These are phyloP conservation scores for Monascus ruber DNA, from an alignment of 2,329 filamentous ascomycete species.

Conservation along the genomic window DNA sequence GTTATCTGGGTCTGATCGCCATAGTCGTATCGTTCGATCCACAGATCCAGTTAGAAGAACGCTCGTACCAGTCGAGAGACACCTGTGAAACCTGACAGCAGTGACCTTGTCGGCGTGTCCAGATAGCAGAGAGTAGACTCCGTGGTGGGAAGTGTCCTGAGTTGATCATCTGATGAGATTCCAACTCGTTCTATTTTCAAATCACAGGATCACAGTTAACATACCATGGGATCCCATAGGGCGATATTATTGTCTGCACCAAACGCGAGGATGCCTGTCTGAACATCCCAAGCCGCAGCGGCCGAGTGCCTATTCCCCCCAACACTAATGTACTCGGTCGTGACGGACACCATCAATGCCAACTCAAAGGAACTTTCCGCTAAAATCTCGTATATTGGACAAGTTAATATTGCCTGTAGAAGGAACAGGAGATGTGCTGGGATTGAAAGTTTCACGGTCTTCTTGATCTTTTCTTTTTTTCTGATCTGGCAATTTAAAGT, in stretches of 20 bases:
- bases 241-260: conserved; percentile 83
- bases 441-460: no score
- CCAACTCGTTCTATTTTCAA: conserved; percentile 1
- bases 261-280: conserved; percentile 65
- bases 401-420: no score
- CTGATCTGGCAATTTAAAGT: conserved; percentile 13
- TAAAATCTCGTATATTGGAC: conserved; percentile 1
- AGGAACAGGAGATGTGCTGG: no score
- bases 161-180: conserved; percentile 2
- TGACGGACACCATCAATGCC: conserved; percentile 26
- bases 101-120: conserved; percentile 75
- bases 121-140: conserved; percentile 55
- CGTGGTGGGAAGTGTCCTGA: conserved; percentile 37
- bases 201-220: conserved; percentile 17
- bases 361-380: background rate
- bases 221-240: conserved; percentile 70
- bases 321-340: conserved; percentile 51
- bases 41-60: conserved; percentile 69
- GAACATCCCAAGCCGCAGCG: conserved; percentile 74
- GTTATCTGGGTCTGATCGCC: conserved; percentile 27
- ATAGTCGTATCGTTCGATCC: conserved; percentile 63
- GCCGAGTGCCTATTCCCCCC: conserved; percentile 86
- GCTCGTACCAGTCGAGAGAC: conserved; percentile 35
- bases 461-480: no score
- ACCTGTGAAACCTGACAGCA: conserved; percentile 65